Evolutionary conservation across 305 asterid genomes (phyloP).

Genomic region (Solanum hybrid): DNA sequence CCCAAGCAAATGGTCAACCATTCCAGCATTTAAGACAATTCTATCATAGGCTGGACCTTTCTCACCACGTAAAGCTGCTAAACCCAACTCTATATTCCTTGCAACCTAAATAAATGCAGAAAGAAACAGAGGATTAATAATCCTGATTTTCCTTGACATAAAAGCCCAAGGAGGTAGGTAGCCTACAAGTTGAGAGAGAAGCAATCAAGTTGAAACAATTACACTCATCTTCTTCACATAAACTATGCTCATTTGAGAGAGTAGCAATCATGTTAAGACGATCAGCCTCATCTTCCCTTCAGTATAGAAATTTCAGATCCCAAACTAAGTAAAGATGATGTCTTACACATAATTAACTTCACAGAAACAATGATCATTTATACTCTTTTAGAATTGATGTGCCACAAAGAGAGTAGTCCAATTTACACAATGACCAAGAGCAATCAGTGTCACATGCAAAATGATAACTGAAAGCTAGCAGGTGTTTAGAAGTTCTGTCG

Average conservation of each 20-base stretch:
- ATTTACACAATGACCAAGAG: not conserved
- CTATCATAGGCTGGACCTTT: conserved; percentile 92
- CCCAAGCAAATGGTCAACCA: conserved; percentile 88
- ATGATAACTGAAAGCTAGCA: not conserved
- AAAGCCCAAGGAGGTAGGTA: not conserved
- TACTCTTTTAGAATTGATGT: not conserved
- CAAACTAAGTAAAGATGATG: not conserved
- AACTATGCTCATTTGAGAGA: not conserved
- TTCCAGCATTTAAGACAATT: conserved; percentile 78
- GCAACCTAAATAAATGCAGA: conserved; percentile 37
- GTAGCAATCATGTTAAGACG: not conserved
- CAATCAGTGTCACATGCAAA: not conserved
- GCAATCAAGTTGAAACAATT: not conserved
- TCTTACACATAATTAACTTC: not conserved
- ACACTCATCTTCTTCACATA: not conserved
- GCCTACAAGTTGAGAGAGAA: not conserved
- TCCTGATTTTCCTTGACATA: not conserved
- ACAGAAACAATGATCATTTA: not conserved
- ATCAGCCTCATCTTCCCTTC: not conserved
- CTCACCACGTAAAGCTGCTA: conserved; percentile 78
- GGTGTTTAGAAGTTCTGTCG: not conserved
- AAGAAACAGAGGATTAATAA: not conserved
- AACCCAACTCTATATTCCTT: conserved; percentile 74
- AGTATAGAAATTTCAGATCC: not conserved
- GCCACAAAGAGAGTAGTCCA: not conserved